Conservation (phyloP, 371 early-diverging fungal species). For the Mucor velutinosus region DNA sequence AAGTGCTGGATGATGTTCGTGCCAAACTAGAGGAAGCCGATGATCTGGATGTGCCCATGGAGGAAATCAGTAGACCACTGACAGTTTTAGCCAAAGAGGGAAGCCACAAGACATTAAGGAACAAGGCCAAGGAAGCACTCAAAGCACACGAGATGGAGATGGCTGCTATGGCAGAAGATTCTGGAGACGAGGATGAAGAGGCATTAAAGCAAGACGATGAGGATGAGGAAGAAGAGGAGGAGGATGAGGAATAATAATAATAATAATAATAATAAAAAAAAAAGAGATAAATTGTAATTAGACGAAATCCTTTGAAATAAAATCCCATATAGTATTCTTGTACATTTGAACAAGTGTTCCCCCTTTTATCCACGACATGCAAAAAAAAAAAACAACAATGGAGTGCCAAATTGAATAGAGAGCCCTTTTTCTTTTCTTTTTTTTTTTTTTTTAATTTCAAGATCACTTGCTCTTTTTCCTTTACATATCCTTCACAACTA, state of each 20-base stretch:
- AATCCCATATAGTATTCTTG: neutral
- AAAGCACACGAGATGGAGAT: slow-evolving; percentile 31
- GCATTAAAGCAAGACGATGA: neutral
- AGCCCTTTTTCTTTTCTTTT: neutral
- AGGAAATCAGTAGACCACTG: slow-evolving; percentile 68
- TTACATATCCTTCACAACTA: neutral
- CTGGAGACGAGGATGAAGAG: slow-evolving; percentile 24
- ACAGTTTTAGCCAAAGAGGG: slow-evolving; percentile 58
- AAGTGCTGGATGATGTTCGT: slow-evolving; percentile 56
- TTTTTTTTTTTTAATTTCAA: neutral
- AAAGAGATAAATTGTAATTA: neutral
- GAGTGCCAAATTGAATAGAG: neutral
- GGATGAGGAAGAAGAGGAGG: slow-evolving; percentile 2
- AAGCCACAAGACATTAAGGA: slow-evolving; percentile 56
- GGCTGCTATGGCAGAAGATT: slow-evolving; percentile 22
- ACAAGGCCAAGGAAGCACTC: slow-evolving; percentile 53
- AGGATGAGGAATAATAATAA: slow-evolving; percentile 3
- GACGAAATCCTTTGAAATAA: neutral
- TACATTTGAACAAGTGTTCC: neutral
- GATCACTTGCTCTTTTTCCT: neutral
- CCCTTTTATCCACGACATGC: neutral
- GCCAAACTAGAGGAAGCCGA: slow-evolving; percentile 31
- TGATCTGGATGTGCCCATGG: slow-evolving; percentile 59
- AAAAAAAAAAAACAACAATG: too few relatives aligned
- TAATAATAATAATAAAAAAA: too few relatives aligned